Evolutionary conservation across 768 basidiomycete genomes (phyloP), one percentile per base, ranked within the genome.

Genomic region (Tephrocybe rancida): DNA sequence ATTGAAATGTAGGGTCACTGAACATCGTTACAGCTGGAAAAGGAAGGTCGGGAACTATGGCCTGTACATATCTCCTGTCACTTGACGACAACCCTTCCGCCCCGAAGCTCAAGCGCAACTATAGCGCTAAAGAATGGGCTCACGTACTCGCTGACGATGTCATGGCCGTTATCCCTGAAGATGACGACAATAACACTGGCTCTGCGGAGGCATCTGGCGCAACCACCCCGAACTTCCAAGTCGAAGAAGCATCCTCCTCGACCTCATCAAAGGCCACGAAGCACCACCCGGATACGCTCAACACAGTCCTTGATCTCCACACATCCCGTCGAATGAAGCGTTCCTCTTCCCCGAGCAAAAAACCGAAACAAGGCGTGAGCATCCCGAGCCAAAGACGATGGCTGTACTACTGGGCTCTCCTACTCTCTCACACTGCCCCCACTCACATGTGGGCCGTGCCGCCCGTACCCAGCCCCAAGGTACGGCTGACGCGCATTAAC

Each of bases 1-100:
- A 3, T 6, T 6, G 7, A 22, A 6, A 7, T 7, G 18, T 22
- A 37, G 11, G 7, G 7, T 41, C n/a, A 41, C 39, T 41, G 19
- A 41, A 6, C 9, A 21, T 19, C 13, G 21, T 48, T 34, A 29
- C 48, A 89, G 88, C 88, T 47, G 88, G 89, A 0, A 88, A 95
- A 67, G 92, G 92, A 13, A 79, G 92, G 48, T 93, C 92, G 0
- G 93, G 93, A 8, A 93, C 89, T 0, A 80, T 95, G 57, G 89
- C 92, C 0, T 92, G 92, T 65, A 77, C 90, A 9, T 91, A 93
- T 67, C 76, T 95, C 2, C 80, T 95, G 13, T 78, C 88, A 0
- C 71, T 83, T 2, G 75, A 79, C 19, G 71, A 71, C 35, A 54
- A 68, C 1, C 81, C 83, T 7, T 70, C 73, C 3, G 73, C 83